Evolutionary conservation across 352 stramenopile genomes (phyloP).

Genomic region (Phytophthora boehmeriae): DNA sequence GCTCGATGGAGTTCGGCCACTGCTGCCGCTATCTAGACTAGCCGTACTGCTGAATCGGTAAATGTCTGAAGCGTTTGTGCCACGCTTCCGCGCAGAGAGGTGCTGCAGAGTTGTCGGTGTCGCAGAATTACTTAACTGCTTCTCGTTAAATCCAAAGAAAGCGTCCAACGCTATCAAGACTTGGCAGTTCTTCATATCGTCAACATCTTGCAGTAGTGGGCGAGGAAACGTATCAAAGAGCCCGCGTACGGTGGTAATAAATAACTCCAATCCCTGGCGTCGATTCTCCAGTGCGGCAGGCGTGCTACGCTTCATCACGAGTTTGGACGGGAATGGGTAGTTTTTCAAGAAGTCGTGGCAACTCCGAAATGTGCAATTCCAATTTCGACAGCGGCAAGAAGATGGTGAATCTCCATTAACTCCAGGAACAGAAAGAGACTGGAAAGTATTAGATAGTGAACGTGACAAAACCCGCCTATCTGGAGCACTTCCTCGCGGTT

Average conservation of each 20-base stretch:
- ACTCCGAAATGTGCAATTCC: slow-evolving; percentile 56
- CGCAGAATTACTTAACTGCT: slow-evolving; percentile 24
- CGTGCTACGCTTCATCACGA: slow-evolving; percentile 50
- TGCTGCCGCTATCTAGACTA: slow-evolving; percentile 24
- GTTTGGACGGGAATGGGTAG: slow-evolving; percentile 61
- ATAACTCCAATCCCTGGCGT: slow-evolving; percentile 54
- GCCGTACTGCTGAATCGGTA: slow-evolving; percentile 19
- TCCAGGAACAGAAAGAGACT: slow-evolving; percentile 8
- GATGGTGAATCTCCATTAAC: slow-evolving; percentile 8
- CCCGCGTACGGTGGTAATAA: slow-evolving; percentile 45
- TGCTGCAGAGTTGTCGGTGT: slow-evolving; percentile 16
- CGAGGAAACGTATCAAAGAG: slow-evolving; percentile 61
- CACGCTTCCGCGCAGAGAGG: slow-evolving; percentile 2
- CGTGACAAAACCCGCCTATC: slow-evolving; percentile 4
- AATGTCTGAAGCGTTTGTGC: neutral
- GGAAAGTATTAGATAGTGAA: slow-evolving; percentile 22
- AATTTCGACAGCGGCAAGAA: slow-evolving; percentile 52
- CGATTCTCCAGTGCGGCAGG: slow-evolving; percentile 42
- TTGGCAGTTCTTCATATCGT: slow-evolving; percentile 43
- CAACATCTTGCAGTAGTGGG: slow-evolving; percentile 50
- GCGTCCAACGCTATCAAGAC: slow-evolving; percentile 45
- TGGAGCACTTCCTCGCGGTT: neutral
- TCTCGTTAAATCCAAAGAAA: slow-evolving; percentile 53
- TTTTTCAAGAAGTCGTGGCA: slow-evolving; percentile 53
- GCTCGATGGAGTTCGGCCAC: slow-evolving; percentile 14